Evolutionary conservation across 2,329 filamentous ascomycete species (phyloP).

Genomic region (Colletotrichum salicis): DNA sequence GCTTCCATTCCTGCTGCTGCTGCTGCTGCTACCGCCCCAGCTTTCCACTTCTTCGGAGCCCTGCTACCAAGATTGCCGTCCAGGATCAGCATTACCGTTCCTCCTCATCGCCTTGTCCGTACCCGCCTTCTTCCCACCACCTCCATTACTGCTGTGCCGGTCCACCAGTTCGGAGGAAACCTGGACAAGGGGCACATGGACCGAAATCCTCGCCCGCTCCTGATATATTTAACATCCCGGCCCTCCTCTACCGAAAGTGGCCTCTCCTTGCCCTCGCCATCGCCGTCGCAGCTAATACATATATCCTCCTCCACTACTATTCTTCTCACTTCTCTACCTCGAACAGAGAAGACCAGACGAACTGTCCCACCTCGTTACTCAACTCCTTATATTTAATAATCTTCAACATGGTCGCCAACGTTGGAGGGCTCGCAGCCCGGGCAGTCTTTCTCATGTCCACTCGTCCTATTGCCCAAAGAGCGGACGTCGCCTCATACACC

Average conservation of each 20-base stretch:
- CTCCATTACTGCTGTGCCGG: conserved; percentile 19
- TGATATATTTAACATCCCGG: conserved; percentile 32
- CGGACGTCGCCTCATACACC: conserved; percentile 43
- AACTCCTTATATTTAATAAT: conserved; percentile 19
- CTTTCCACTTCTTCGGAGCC: conserved; percentile 7
- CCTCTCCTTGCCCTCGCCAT: conserved; percentile 6
- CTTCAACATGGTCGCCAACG: conserved; percentile 33
- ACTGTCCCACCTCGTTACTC: conserved; percentile 1
- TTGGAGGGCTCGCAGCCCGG: conserved; percentile 34
- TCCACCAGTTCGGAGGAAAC: conserved; percentile 19
- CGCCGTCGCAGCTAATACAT: conserved; percentile 23
- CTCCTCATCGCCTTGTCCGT: conserved; percentile 20
- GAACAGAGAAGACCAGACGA: not conserved
- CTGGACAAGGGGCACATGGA: conserved; percentile 33
- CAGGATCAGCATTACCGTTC: conserved; percentile 16
- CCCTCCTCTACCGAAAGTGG: conserved; percentile 7
- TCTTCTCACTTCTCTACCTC: not conserved
- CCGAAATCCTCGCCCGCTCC: conserved; percentile 15
- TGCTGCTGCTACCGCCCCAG: not conserved
- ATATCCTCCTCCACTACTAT: conserved; percentile 22
- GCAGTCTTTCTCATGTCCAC: conserved; percentile 35
- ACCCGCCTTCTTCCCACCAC: conserved; percentile 8
- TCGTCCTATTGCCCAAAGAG: conserved; percentile 27
- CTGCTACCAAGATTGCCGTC: conserved; percentile 24
- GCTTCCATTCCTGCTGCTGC: not conserved